These are phyloP conservation scores for Castanospermum australe DNA, from an alignment of 306 rosid genomes.

Conservation along the genomic window DNA sequence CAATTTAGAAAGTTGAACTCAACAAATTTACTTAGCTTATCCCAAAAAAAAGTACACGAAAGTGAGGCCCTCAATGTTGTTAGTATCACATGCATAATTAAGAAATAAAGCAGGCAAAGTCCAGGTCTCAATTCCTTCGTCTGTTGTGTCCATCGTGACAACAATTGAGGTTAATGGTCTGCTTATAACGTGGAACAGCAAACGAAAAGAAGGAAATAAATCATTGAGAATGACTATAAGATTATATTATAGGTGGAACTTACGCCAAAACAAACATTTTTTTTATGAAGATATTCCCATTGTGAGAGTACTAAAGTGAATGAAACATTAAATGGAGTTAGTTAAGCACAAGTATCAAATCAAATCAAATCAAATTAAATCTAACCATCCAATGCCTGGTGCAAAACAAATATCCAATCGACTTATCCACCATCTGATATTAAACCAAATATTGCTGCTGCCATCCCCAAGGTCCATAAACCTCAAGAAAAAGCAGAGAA, in stretches of 20 bases:
- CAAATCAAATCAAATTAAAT: no score
- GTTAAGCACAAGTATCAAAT: neutral
- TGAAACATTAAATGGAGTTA: neutral
- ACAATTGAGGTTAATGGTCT: neutral
- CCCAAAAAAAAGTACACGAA: neutral
- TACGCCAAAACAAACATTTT: no score
- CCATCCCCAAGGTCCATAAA: constrained; percentile 70
- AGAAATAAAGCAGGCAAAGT: neutral
- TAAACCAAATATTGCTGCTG: constrained; percentile 66
- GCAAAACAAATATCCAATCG: constrained; percentile 90
- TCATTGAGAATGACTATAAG: neutral
- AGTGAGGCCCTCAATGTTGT: neutral
- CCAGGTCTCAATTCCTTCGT: neutral
- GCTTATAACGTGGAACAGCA: neutral
- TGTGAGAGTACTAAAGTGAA: neutral
- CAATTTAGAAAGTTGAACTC: constrained; percentile 13
- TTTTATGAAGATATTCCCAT: neutral
- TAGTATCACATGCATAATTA: neutral
- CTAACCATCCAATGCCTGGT: constrained; percentile 95
- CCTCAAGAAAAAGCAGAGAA: constrained; percentile 66
- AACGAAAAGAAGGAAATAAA: neutral
- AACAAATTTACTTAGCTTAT: neutral
- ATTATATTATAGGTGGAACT: neutral
- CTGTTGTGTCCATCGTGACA: neutral
- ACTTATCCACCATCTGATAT: constrained; percentile 83